Evolutionary conservation across 179 eudicot species (phyloP), one percentile per base, ranked within the genome.

Genomic region (Spinacia oleracea): DNA sequence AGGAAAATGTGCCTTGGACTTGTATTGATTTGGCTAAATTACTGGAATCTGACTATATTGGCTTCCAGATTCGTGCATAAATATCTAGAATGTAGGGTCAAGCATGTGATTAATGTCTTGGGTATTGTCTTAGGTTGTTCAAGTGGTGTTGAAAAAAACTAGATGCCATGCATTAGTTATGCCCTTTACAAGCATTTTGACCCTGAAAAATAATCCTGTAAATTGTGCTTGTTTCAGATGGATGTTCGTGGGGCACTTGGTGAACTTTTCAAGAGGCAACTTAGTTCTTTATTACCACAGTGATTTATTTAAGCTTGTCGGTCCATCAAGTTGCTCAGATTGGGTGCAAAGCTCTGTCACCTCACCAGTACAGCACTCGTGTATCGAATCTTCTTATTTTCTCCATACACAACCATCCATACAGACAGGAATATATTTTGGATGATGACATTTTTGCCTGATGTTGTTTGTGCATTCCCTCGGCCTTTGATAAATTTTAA

Each of bases 171-270:
- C 14, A 70, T 45, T 45, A 60, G 35, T 70, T 40, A 45, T 27
- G 73, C 34, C 25, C 45, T n/a, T 14, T 25, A 45, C 25, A 65
- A 6, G 25, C 16, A 29, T 31, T 45, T 46, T 46, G 25, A 4
- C 32, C 20, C 14, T 43, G 51, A 56, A 53, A 45, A n/a, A n/a
- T n/a, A n/a, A 15, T 74, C 59, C 65, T 81, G 25, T 38, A 64
- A 32, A 63, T 55, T 48, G 34, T 11, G 27, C 43, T 51, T 51
- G 75, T 46, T 68, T 70, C 90, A 95, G 98, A 95, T 93, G 94
- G 97, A 91, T 83, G 92, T 95, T 75, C 97, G 95, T 58, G 92
- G 94, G 69, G 97, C 98, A 12, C 88, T 95, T 34, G 93, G 94
- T 15, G 97, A 93, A 81, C 92, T 95, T 78, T 93, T 91, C 87